Percentiles rank a stretch among this genome's conserved stretches.
These are phyloP conservation scores for Neonectria punicea DNA, from an alignment of 2,329 filamentous ascomycete species.

Conservation along the genomic window DNA sequence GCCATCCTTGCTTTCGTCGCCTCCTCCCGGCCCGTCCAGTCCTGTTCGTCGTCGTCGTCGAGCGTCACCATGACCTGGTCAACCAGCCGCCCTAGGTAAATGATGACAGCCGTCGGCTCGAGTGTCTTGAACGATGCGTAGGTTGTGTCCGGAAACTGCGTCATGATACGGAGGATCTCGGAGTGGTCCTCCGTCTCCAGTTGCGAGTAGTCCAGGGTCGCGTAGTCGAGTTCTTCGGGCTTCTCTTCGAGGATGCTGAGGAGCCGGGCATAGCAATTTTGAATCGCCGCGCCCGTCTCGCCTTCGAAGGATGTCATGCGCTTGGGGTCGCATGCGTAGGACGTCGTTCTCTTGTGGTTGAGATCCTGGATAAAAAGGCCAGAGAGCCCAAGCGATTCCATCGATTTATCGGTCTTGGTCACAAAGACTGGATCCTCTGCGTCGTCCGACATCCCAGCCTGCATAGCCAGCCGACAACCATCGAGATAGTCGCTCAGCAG, in stretches of 20 bases:
- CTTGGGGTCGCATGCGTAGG: slow-evolving; percentile 37
- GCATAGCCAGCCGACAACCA: slow-evolving; percentile 19
- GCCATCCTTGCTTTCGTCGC: slow-evolving; percentile 66
- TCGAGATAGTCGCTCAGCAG: slow-evolving; percentile 38
- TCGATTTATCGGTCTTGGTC: slow-evolving; percentile 24
- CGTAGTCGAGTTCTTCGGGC: slow-evolving; percentile 23
- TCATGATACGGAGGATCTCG: slow-evolving; percentile 62
- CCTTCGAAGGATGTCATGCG: slow-evolving; percentile 46
- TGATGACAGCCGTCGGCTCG: slow-evolving; percentile 74
- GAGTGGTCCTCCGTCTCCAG: slow-evolving; percentile 37
- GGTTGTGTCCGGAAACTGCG: slow-evolving; percentile 73
- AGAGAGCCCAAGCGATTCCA: slow-evolving; percentile 28
- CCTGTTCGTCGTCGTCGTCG: slow-evolving; percentile 62
- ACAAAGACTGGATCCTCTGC: slow-evolving; percentile 23
- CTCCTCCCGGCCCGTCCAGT: slow-evolving; percentile 54
- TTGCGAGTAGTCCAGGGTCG: slow-evolving; percentile 16
- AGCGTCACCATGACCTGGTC: slow-evolving; percentile 46
- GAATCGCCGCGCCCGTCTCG: slow-evolving; percentile 33
- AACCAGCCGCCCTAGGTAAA: slow-evolving; percentile 58
- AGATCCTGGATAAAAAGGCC: slow-evolving; percentile 40
- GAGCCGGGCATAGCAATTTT: slow-evolving; percentile 39
- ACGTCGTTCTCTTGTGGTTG: slow-evolving; percentile 38
- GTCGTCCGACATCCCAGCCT: slow-evolving; percentile 5
- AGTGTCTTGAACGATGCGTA: slow-evolving; percentile 71
- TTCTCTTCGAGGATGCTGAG: slow-evolving; percentile 14